phyloP scores from a whole-genome alignment of 257 asterid species.

The Pogostemon cablin region DNA sequence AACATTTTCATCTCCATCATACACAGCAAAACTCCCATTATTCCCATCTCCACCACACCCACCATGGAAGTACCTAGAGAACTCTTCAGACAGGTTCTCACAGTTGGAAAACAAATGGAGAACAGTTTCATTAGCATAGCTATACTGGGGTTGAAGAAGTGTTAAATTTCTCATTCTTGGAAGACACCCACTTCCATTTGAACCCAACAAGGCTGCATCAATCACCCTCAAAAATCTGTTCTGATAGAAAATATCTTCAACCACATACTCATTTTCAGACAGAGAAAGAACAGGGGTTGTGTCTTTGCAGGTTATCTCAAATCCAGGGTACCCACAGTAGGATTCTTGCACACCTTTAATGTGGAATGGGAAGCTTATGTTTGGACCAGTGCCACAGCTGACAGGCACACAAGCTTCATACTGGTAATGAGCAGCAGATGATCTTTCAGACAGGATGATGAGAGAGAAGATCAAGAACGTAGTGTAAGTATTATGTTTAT shows the following conservation, averaged over 20 bases:
- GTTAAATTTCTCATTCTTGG: conserved; percentile 42
- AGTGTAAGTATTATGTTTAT: conserved; percentile 9
- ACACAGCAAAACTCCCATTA: conserved; percentile 40
- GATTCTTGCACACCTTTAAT: conserved; percentile 39
- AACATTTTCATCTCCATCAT: conserved; percentile 33
- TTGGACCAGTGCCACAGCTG: conserved; percentile 47
- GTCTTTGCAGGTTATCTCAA: conserved; percentile 34
- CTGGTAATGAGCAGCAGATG: conserved; percentile 39
- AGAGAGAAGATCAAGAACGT: conserved; percentile 32
- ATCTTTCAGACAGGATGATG: conserved; percentile 34
- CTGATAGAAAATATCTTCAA: conserved; percentile 41
- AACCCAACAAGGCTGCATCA: conserved; percentile 32
- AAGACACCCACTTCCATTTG: conserved; percentile 26
- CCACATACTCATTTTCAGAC: conserved; percentile 36
- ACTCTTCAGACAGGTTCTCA: background rate
- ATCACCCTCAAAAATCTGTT: conserved; percentile 31
- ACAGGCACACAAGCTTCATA: conserved; percentile 51
- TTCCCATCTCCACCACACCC: conserved; percentile 27
- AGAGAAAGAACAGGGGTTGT: conserved; percentile 44
- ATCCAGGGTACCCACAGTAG: conserved; percentile 54
- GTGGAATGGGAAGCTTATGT: conserved; percentile 61
- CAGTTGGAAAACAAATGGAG: conserved; percentile 54
- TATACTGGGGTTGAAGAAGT: background rate
- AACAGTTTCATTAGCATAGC: background rate
- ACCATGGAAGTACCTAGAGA: conserved; percentile 28